Base-by-base conservation (phyloP, 2,329 filamentous ascomycete genomes). In the Triangularia verruculosa region DNA sequence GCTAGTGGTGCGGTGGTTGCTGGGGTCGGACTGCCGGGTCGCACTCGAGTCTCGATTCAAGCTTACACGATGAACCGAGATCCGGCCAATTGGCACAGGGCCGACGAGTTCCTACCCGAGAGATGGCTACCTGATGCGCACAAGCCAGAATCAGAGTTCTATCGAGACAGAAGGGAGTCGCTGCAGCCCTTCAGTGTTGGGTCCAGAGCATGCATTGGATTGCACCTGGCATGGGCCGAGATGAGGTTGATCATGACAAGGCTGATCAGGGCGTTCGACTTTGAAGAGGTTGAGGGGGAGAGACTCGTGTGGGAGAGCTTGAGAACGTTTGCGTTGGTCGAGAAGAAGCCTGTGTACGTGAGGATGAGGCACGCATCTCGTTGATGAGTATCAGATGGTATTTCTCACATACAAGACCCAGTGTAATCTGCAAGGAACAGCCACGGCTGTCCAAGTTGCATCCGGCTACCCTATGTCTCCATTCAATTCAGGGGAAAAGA, bases 201-300 rank as follows among this genome's bases (percentile, higher is more conserved):
- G 12, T 11, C 27, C 3, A 61, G 53, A 24, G n/a, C 27, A 2
- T 61, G 59, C 22, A 22, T 61, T 9, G 59, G 59, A 2, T 32
- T 55, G 15, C 32, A 61, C n/a, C 32, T 61, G n/a, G 59, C 53
- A 4, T 61, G 52, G 59, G 59, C 59, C 2, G 59, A 61, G 15
- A 57, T 61, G 52, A 39, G 65, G 3, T 22, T 65, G 55, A 78
- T 83, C 39, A 67, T 84, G 8, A 78, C 79, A 0, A 77, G 75
- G 2, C 66, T 84, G 11, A 65, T 84, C 0, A 83, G 75, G 69
- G 79, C 79, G 58, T 84, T 82, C 66, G 80, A 84, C 61, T 59
- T 82, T 7, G 57, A 51, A 20, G 24, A 17, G 13, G n/a, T 25
- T 3, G 57, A 30, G 2, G 27, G 39, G 17, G 27, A 59, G 22